A percentile compares a stretch with the other conserved stretches of the same genome.
These are phyloP conservation scores for Liquidambar formosana DNA, from an alignment of 164 flowering plant species.

Conservation along the genomic window DNA sequence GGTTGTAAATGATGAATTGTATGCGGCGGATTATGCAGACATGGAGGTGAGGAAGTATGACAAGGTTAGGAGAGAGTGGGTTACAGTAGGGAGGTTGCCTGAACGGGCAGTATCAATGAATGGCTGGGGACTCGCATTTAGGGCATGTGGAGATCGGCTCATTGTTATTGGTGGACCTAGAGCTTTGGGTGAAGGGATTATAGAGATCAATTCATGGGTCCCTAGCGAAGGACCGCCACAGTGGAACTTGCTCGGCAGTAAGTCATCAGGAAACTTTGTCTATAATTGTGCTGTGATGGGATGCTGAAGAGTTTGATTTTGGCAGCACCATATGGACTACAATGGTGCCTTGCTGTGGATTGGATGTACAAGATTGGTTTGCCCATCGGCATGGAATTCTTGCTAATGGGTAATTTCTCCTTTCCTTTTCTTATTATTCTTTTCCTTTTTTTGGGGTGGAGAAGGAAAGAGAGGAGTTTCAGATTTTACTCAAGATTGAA, in stretches of 20 bases:
- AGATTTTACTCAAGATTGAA: constrained; percentile 35
- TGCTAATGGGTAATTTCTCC: constrained; percentile 42
- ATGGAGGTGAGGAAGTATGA: constrained; percentile 77
- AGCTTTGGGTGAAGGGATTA: constrained; percentile 59
- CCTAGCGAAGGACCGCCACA: constrained; percentile 79
- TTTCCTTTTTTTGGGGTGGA: constrained; percentile 18
- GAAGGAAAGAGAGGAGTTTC: constrained; percentile 20
- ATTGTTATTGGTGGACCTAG: constrained; percentile 93
- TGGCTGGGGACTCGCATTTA: constrained; percentile 96
- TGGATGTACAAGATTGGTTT: constrained; percentile 25
- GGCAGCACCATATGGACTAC: constrained; percentile 1
- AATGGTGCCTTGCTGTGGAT: constrained; percentile 3
- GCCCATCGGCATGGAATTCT: constrained; percentile 22
- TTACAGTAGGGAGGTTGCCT: constrained; percentile 78
- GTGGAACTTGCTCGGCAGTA: constrained; percentile 74
- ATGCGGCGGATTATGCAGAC: constrained; percentile 87
- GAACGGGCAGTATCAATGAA: constrained; percentile 78
- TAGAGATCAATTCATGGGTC: constrained; percentile 85
- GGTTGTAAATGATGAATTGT: constrained; percentile 79
- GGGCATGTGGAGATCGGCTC: constrained; percentile 85
- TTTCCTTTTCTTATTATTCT: constrained; percentile 12
- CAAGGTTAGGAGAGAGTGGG: constrained; percentile 54
- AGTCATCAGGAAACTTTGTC: constrained; percentile 60
- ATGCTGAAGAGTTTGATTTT: constrained; percentile 41
- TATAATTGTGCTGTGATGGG: constrained; percentile 87